phyloP scores from a whole-genome alignment of 192 early-diverging fungal genomes.

The Backusella sp. region DNA sequence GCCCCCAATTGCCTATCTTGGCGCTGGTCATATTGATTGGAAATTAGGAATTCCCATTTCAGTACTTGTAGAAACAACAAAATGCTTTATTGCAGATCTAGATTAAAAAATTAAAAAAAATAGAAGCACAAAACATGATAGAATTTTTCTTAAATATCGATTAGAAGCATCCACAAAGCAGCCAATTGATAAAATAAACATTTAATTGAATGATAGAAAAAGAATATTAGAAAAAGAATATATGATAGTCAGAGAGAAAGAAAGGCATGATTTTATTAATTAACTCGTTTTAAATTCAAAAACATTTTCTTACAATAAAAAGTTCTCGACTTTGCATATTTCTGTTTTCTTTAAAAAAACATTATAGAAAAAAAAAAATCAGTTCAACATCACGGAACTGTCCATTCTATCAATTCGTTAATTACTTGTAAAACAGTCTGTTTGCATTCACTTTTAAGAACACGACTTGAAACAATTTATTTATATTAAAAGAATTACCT shows the following conservation, averaged over 20 bases:
- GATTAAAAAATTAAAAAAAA: constrained; percentile 8
- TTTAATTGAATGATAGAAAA: background rate
- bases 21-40: constrained; percentile 84
- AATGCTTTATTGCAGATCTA: constrained; percentile 12
- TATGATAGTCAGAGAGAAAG: background rate
- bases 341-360: background rate
- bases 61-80: constrained; percentile 45
- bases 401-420: background rate
- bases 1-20: constrained; percentile 73
- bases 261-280: background rate
- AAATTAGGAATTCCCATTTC: constrained; percentile 70
- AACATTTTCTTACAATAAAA: background rate
- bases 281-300: background rate
- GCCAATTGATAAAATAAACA: background rate
- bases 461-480: background rate
- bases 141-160: background rate
- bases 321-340: background rate
- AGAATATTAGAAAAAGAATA: background rate
- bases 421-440: background rate
- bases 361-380: background rate
- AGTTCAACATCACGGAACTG: background rate
- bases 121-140: background rate
- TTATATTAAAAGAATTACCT: background rate
- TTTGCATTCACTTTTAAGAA: background rate
- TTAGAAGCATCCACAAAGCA: background rate